Conservation (phyloP, 768 basidiomycete species). For the Mycena alexandri region DNA sequence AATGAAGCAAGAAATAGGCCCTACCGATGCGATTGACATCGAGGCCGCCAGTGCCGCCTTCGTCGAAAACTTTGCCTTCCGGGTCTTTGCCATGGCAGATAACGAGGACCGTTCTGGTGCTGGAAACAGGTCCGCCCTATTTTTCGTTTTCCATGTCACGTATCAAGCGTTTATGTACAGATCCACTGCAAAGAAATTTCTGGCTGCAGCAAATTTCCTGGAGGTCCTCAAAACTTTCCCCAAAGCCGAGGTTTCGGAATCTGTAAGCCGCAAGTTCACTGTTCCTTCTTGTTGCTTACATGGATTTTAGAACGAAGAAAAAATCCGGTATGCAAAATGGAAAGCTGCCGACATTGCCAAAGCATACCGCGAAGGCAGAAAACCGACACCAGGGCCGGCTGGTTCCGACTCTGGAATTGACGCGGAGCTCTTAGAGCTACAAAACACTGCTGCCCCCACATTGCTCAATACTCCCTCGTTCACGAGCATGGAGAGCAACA, state of each 20-base stretch:
- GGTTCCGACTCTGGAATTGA: conserved; percentile 53
- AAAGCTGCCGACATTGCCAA: conserved; percentile 96
- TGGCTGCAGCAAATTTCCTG: conserved; percentile 95
- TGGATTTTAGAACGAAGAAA: conserved; percentile 76
- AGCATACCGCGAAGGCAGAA: conserved; percentile 93
- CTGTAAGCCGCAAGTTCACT: conserved; percentile 56
- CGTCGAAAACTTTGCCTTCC: conserved; percentile 94
- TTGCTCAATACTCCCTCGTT: conserved; percentile 6
- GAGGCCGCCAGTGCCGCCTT: conserved; percentile 89
- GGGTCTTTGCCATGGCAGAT: conserved; percentile 90
- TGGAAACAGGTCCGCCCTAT: conserved; percentile 72
- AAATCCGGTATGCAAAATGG: conserved; percentile 96
- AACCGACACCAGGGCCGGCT: conserved; percentile 84
- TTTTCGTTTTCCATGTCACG: not conserved
- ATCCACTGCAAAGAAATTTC: conserved; percentile 92
- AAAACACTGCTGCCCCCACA: conserved; percentile 17
- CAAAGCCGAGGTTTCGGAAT: conserved; percentile 66
- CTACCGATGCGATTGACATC: conserved; percentile 84
- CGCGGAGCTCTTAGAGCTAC: conserved; percentile 38
- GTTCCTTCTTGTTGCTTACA: conserved; percentile 18
- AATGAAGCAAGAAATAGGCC: conserved; percentile 81
- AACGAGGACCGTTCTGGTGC: conserved; percentile 87
- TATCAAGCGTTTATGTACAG: conserved; percentile 53
- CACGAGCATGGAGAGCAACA: conserved; percentile 26
- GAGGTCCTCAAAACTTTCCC: conserved; percentile 88